Percentiles rank a stretch among this genome's conserved stretches.
These are phyloP conservation scores for Tuber aestivum DNA, from an alignment of 495 filamentous ascomycete species.

Conservation along the genomic window DNA sequence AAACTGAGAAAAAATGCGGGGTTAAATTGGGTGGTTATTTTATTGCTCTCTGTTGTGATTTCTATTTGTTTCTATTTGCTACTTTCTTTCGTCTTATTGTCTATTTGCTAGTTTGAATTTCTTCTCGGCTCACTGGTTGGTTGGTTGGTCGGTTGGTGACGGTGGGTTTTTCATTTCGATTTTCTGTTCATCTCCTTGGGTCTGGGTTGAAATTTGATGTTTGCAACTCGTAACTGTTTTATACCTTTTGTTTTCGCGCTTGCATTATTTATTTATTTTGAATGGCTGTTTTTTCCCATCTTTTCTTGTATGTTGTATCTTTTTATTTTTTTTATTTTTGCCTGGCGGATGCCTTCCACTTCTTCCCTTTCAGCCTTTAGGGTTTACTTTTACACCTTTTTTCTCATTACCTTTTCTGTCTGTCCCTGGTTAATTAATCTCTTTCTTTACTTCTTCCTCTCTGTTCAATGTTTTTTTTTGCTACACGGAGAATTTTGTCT, in stretches of 20 bases:
- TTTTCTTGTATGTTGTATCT: constrained; percentile 20
- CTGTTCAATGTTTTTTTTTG: background rate
- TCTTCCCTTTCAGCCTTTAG: constrained; percentile 23
- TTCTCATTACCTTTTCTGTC: background rate
- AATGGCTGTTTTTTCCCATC: constrained; percentile 9
- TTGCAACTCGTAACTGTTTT: constrained; percentile 20
- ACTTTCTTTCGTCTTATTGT: constrained; percentile 5
- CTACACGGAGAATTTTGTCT: background rate
- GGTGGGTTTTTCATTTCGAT: constrained; percentile 28
- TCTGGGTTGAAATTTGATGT: constrained; percentile 26
- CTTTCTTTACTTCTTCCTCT: background rate
- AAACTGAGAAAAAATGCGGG: background rate
- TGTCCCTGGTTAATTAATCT: background rate
- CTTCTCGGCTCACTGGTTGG: constrained; percentile 17
- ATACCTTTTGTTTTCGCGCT: constrained; percentile 22
- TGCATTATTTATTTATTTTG: constrained; percentile 12
- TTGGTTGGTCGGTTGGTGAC: constrained; percentile 16
- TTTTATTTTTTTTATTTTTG: constrained; percentile 31
- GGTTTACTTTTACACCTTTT: constrained; percentile 12
- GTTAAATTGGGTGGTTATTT: constrained; percentile 15
- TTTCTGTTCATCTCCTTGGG: constrained; percentile 12
- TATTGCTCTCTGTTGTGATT: constrained; percentile 13
- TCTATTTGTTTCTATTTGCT: constrained; percentile 19
- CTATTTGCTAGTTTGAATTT: constrained; percentile 20
- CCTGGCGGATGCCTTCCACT: constrained; percentile 33